Conservation (phyloP, 768 basidiomycete species). For the Tylopilus balloui region DNA sequence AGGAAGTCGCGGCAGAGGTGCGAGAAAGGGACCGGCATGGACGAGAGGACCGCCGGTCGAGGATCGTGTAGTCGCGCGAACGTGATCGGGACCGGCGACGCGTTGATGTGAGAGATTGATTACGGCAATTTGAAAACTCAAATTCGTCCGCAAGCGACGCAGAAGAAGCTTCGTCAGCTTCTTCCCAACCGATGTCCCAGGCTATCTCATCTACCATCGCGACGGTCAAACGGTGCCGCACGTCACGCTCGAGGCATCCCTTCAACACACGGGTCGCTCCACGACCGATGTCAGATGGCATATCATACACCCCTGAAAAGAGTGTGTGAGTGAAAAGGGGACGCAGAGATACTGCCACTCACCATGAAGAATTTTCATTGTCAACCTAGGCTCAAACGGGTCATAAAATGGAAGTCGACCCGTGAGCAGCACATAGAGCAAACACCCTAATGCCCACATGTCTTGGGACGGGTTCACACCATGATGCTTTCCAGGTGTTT, state of each 20-base stretch:
- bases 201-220: slow-evolving; percentile 73
- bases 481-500: slow-evolving; percentile 34
- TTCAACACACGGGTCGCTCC: slow-evolving; percentile 65
- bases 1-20: slow-evolving; percentile 40
- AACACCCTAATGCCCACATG: slow-evolving; percentile 92
- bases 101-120: slow-evolving; percentile 10
- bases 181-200: slow-evolving; percentile 75
- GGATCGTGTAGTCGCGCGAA: slow-evolving; percentile 20
- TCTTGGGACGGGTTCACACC: slow-evolving; percentile 71
- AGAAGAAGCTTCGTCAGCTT: slow-evolving; percentile 35
- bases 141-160: slow-evolving; percentile 27
- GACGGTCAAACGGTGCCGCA: slow-evolving; percentile 71
- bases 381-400: slow-evolving; percentile 84
- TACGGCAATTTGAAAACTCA: slow-evolving; percentile 23
- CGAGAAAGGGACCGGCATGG: slow-evolving; percentile 47
- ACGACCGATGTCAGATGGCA: slow-evolving; percentile 52
- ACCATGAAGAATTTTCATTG: slow-evolving; percentile 89
- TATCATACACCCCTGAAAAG: slow-evolving; percentile 54
- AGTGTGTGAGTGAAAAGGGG: slow-evolving; percentile 6
- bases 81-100: slow-evolving; percentile 28
- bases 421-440: slow-evolving; percentile 80
- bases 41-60: slow-evolving; percentile 24
- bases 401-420: slow-evolving; percentile 87
- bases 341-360: slow-evolving; percentile 28
- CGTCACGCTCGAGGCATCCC: slow-evolving; percentile 73